phyloP scores from a whole-genome alignment of 2,329 filamentous ascomycete species.

The Sphaerostilbella broomeana region DNA sequence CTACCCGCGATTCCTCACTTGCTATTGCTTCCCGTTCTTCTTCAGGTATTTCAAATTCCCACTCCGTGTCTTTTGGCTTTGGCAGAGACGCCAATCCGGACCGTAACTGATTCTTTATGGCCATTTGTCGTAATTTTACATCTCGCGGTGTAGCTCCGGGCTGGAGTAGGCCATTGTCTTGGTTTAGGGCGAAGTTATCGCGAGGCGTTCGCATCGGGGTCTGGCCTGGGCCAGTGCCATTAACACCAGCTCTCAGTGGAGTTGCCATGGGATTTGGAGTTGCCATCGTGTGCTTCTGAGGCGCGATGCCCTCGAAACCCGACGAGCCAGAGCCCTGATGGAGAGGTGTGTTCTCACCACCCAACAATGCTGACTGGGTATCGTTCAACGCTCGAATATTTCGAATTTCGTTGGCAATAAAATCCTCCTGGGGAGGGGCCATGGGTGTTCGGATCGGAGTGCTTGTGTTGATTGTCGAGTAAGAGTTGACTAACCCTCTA shows the following conservation, averaged over 20 bases:
- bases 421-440: constrained; percentile 87
- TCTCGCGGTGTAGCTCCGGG: constrained; percentile 72
- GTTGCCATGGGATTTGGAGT: constrained; percentile 96
- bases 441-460: constrained; percentile 89
- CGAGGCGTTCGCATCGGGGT: constrained; percentile 84
- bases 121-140: constrained; percentile 62
- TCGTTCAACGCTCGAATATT: constrained; percentile 90
- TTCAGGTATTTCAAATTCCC: constrained; percentile 87
- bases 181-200: constrained; percentile 80
- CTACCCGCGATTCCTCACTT: constrained; percentile 44
- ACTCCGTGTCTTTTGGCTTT: constrained; percentile 87
- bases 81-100: constrained; percentile 75
- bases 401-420: constrained; percentile 91
- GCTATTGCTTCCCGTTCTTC: constrained; percentile 58
- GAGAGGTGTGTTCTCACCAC: constrained; percentile 87
- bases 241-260: constrained; percentile 60
- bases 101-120: constrained; percentile 61
- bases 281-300: constrained; percentile 71
- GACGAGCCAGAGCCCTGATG: constrained; percentile 76
- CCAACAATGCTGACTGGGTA: constrained; percentile 86
- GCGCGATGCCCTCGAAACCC: constrained; percentile 78
- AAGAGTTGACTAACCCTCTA: constrained; percentile 78
- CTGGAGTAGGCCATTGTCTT: constrained; percentile 59
- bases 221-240: constrained; percentile 63
- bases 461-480: constrained; percentile 69